A percentile compares a stretch with the other conserved stretches of the same genome.
Conservation (phyloP, 345 rosid genomes). For the Brassica rapa region DNA sequence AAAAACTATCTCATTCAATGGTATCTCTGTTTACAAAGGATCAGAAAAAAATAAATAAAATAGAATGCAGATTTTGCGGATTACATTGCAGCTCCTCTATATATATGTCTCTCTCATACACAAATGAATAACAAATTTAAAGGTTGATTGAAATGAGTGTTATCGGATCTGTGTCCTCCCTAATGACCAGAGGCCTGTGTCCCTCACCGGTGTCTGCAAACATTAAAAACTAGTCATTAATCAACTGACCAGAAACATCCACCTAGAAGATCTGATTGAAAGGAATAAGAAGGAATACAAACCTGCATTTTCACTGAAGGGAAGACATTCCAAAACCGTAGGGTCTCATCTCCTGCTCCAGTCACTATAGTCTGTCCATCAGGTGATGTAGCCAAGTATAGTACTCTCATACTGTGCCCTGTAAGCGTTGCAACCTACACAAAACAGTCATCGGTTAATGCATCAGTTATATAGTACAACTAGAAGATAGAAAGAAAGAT, state of each 20-base stretch:
- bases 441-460: not conserved
- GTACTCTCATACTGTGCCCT: constrained; percentile 92
- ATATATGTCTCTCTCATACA: constrained; percentile 5
- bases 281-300: constrained; percentile 23
- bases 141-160: not conserved
- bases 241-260: constrained; percentile 1
- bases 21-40: constrained; percentile 7
- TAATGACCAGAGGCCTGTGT: constrained; percentile 90
- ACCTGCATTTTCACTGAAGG: constrained; percentile 84
- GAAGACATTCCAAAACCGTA: constrained; percentile 91
- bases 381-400: constrained; percentile 88
- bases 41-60: not conserved
- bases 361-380: constrained; percentile 99
- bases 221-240: not conserved
- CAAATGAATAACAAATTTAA: not conserved
- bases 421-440: constrained; percentile 79
- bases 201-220: constrained; percentile 83
- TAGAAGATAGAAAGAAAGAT: not conserved
- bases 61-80: constrained; percentile 23
- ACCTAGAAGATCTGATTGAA: not conserved
- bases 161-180: constrained; percentile 28
- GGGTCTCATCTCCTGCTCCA: constrained; percentile 97
- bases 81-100: constrained; percentile 28
- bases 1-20: not conserved
- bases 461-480: not conserved